These are phyloP conservation scores for Cinnamomum micranthum DNA, from an alignment of 164 flowering plant species.

Conservation along the genomic window DNA sequence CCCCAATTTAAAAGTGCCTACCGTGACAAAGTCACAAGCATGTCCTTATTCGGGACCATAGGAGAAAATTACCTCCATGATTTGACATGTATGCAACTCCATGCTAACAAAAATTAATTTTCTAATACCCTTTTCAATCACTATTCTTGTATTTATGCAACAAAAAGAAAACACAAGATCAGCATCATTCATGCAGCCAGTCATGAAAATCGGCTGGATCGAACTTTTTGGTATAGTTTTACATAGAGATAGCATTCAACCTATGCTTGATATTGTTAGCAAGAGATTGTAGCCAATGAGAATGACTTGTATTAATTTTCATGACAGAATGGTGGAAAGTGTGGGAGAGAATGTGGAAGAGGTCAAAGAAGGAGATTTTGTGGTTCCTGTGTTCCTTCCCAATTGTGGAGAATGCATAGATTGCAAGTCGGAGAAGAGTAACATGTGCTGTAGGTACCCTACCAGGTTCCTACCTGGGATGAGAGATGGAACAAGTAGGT, in stretches of 20 bases:
- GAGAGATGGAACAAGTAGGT: slow-evolving; percentile 52
- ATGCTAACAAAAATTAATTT: too few species aligned
- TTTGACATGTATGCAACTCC: too few species aligned
- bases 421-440: slow-evolving; percentile 52
- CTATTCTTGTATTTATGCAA: background rate
- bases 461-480: slow-evolving; percentile 11
- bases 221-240: too few species aligned
- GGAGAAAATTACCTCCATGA: too few species aligned
- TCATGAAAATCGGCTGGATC: too few species aligned
- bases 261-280: background rate
- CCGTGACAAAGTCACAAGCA: too few species aligned
- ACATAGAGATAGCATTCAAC: background rate
- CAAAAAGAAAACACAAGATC: too few species aligned
- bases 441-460: slow-evolving; percentile 34
- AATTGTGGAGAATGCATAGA: slow-evolving; percentile 57
- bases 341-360: slow-evolving; percentile 57
- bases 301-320: background rate
- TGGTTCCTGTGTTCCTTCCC: slow-evolving; percentile 45
- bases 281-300: background rate
- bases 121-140: background rate
- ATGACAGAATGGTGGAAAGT: slow-evolving; percentile 56
- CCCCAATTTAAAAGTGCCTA: too few species aligned
- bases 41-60: too few species aligned
- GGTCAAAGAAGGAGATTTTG: slow-evolving; percentile 53
- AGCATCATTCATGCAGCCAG: too few species aligned